Conservation (phyloP, 1,139 yeast genomes). For the Hanseniaspora gamundiae region DNA sequence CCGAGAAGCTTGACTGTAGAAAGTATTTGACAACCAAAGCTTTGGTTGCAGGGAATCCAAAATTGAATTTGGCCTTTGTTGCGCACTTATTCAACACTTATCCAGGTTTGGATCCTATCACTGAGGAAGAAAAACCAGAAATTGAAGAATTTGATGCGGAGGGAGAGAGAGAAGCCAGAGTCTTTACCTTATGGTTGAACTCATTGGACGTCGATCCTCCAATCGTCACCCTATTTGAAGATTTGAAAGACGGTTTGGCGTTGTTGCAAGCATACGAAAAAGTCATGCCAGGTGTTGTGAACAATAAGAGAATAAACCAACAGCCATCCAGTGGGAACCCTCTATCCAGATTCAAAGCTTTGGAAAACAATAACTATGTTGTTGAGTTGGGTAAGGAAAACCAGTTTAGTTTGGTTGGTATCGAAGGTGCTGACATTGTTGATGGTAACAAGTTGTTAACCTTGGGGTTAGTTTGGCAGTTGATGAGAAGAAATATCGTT, state of each 20-base stretch:
- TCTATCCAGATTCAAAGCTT: slow-evolving; percentile 80
- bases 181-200: slow-evolving; percentile 92
- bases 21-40: slow-evolving; percentile 91
- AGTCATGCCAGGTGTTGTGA: slow-evolving; percentile 87
- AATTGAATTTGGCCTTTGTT: slow-evolving; percentile 89
- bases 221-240: slow-evolving; percentile 83
- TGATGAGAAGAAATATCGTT: slow-evolving; percentile 91
- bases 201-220: slow-evolving; percentile 94
- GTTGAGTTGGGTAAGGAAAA: slow-evolving; percentile 92
- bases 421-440: slow-evolving; percentile 94
- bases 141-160: slow-evolving; percentile 95
- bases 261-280: slow-evolving; percentile 89
- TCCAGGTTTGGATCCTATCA: slow-evolving; percentile 94
- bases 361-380: slow-evolving; percentile 92
- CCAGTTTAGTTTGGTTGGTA: slow-evolving; percentile 88
- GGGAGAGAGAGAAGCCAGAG: slow-evolving; percentile 99
- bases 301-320: slow-evolving; percentile 70
- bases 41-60: slow-evolving; percentile 91
- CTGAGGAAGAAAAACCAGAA: slow-evolving; percentile 79
- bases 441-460: slow-evolving; percentile 88
- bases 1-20: slow-evolving; percentile 85
- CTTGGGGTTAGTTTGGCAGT: slow-evolving; percentile 96
- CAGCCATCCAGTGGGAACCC: slow-evolving; percentile 62
- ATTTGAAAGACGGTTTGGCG: slow-evolving; percentile 83
- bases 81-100: slow-evolving; percentile 93